phyloP scores from a whole-genome alignment of 164 flowering plant species.

The Aristolochia californica region DNA sequence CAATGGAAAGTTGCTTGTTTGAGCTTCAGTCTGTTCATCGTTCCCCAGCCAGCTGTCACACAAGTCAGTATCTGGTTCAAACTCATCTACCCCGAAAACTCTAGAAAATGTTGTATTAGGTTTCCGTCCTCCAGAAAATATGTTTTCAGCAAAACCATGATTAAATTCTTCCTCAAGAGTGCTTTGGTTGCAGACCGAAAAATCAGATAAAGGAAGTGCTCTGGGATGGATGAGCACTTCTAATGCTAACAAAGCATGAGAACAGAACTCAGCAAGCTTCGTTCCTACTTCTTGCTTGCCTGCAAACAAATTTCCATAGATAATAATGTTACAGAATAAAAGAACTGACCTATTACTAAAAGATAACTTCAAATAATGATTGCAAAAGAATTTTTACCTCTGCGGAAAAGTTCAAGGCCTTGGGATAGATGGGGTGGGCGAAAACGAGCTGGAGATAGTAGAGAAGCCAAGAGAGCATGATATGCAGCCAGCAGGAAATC shows the following conservation, averaged over 20 bases:
- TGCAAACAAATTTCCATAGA: slow-evolving; percentile 19
- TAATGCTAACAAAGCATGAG: slow-evolving; percentile 55
- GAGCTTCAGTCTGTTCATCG: slow-evolving; percentile 23
- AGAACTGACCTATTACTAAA: not conserved
- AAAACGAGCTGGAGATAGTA: slow-evolving; percentile 53
- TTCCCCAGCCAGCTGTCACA: slow-evolving; percentile 32
- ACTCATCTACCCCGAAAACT: slow-evolving; percentile 10
- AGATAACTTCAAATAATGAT: not conserved
- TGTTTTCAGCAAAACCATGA: slow-evolving; percentile 15
- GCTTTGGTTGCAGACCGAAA: slow-evolving; percentile 11
- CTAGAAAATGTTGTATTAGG: slow-evolving; percentile 9
- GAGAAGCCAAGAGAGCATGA: slow-evolving; percentile 66
- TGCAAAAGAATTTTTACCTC: slow-evolving; percentile 33
- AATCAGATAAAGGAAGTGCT: slow-evolving; percentile 46
- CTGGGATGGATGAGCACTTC: slow-evolving; percentile 86
- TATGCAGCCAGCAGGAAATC: slow-evolving; percentile 74
- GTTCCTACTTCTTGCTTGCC: slow-evolving; percentile 65
- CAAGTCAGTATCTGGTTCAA: slow-evolving; percentile 35
- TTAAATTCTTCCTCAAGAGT: slow-evolving; percentile 10
- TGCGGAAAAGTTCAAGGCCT: slow-evolving; percentile 66
- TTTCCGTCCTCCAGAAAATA: slow-evolving; percentile 16
- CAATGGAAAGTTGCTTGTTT: not conserved
- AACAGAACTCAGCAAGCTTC: slow-evolving; percentile 60
- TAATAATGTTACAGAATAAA: not conserved
- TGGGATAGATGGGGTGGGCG: slow-evolving; percentile 58